Conservation (phyloP, 2,329 filamentous ascomycete species). For the Ophiocordyceps camponoti-saundersi region DNA sequence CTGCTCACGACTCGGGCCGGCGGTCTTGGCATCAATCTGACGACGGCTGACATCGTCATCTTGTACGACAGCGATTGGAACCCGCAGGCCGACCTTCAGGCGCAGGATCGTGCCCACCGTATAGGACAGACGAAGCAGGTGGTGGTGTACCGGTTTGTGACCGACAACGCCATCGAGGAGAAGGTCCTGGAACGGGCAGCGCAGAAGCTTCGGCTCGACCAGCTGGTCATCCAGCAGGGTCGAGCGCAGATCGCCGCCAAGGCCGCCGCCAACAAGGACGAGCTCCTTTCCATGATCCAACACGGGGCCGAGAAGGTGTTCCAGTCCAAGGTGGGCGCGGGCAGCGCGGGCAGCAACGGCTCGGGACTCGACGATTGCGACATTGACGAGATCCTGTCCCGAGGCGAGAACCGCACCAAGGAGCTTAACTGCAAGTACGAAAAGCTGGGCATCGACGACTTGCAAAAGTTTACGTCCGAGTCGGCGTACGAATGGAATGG, state of each 20-base stretch:
- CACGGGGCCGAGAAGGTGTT: constrained; percentile 96
- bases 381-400: constrained; percentile 73
- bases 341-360: constrained; percentile 38
- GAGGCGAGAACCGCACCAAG: constrained; percentile 78
- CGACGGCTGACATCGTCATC: constrained; percentile 85
- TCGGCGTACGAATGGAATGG: constrained; percentile 99
- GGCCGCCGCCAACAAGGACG: constrained; percentile 86
- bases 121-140: constrained; percentile 99
- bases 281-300: constrained; percentile 94
- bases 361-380: constrained; percentile 66
- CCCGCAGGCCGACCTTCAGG: constrained; percentile 92
- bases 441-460: constrained; percentile 86
- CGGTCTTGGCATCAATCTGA: constrained; percentile 92
- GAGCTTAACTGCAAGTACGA: constrained; percentile 88
- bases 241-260: constrained; percentile 82
- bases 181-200: constrained; percentile 94
- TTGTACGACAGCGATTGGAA: constrained; percentile 99
- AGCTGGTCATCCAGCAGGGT: constrained; percentile 95
- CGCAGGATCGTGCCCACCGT: constrained; percentile 96
- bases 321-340: constrained; percentile 50
- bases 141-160: constrained; percentile 89
- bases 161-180: constrained; percentile 95
- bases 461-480: constrained; percentile 95
- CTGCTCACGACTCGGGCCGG: constrained; percentile 88
- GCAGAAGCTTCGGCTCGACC: constrained; percentile 89